Conservation (phyloP, 345 rosid species). For the Euphorbia tirucalli region DNA sequence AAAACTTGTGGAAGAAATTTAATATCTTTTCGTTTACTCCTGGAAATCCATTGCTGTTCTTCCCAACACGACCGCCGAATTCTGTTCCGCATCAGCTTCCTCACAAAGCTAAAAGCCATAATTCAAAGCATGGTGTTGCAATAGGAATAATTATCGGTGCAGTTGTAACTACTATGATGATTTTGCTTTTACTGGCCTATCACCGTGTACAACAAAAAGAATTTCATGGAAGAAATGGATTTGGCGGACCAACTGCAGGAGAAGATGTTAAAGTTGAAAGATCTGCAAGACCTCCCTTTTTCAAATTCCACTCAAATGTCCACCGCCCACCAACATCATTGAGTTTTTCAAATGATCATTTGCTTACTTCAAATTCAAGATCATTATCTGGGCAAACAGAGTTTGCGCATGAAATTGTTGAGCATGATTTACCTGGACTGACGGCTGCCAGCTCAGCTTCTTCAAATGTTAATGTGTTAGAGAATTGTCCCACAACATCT, state of each 20-base stretch:
- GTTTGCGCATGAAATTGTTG: slow-evolving; percentile 51
- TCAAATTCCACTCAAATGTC: slow-evolving; percentile 58
- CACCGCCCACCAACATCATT: slow-evolving; percentile 56
- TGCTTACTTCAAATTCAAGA: slow-evolving; percentile 80
- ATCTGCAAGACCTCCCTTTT: slow-evolving; percentile 57
- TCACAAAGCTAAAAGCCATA: slow-evolving; percentile 23
- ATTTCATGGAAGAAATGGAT: slow-evolving; percentile 56
- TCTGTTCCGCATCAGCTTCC: slow-evolving; percentile 14
- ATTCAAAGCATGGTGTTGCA: slow-evolving; percentile 44
- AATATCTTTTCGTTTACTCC: slow-evolving; percentile 61
- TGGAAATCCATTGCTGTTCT: slow-evolving; percentile 55
- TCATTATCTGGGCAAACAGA: slow-evolving; percentile 68
- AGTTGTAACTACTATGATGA: slow-evolving; percentile 60
- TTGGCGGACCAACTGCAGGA: slow-evolving; percentile 39
- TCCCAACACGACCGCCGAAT: slow-evolving; percentile 29
- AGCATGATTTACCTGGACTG: slow-evolving; percentile 42
- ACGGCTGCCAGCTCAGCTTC: slow-evolving; percentile 34
- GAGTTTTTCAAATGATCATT: slow-evolving; percentile 88
- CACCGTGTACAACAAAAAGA: slow-evolving; percentile 57
- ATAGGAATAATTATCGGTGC: slow-evolving; percentile 73
- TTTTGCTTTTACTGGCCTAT: slow-evolving; percentile 71
- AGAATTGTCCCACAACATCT: slow-evolving; percentile 50
- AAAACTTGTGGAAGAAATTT: slow-evolving; percentile 45
- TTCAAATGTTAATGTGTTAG: slow-evolving; percentile 54
- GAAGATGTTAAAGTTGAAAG: slow-evolving; percentile 59